Conservation (phyloP, 2,329 filamentous ascomycete genomes). For the Pezicula carpinea region DNA sequence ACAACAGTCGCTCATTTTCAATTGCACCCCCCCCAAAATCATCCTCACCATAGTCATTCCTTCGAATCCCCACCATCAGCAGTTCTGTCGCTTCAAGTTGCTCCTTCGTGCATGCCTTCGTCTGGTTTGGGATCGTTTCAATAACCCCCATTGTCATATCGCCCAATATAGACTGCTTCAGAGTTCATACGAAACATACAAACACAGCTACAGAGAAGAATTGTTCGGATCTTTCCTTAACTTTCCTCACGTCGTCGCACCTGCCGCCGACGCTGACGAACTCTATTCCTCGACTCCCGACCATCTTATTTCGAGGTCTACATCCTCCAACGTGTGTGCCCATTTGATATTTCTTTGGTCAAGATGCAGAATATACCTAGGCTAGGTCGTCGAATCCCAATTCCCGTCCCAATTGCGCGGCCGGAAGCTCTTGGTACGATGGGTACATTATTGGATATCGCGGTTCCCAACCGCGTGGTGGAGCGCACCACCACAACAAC, state of each 20-base stretch:
- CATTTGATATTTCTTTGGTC: neutral
- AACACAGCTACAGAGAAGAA: slow-evolving; percentile 4
- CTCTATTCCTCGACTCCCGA: neutral
- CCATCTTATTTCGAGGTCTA: slow-evolving; percentile 6
- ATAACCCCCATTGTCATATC: slow-evolving; percentile 12
- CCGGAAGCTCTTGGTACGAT: slow-evolving; percentile 15
- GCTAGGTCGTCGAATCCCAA: slow-evolving; percentile 20
- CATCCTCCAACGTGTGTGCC: slow-evolving; percentile 1
- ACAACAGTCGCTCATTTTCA: slow-evolving; percentile 33
- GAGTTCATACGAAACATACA: slow-evolving; percentile 12
- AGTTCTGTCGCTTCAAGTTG: neutral
- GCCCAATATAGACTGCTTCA: slow-evolving; percentile 4
- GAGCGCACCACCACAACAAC: slow-evolving; percentile 19
- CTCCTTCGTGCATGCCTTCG: slow-evolving; percentile 2
- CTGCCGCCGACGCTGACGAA: slow-evolving; percentile 8
- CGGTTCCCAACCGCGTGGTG: slow-evolving; percentile 18
- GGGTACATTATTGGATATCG: slow-evolving; percentile 19
- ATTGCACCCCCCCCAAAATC: slow-evolving; percentile 7
- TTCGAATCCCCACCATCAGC: slow-evolving; percentile 15
- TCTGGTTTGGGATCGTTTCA: slow-evolving; percentile 20
- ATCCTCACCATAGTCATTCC: slow-evolving; percentile 30
- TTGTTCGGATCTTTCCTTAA: slow-evolving; percentile 5
- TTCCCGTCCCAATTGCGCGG: slow-evolving; percentile 3
- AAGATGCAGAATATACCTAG: slow-evolving; percentile 24
- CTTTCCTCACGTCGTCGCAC: slow-evolving; percentile 12